Conservation (phyloP, 305 asterid genomes). For the Galium porrigens region DNA sequence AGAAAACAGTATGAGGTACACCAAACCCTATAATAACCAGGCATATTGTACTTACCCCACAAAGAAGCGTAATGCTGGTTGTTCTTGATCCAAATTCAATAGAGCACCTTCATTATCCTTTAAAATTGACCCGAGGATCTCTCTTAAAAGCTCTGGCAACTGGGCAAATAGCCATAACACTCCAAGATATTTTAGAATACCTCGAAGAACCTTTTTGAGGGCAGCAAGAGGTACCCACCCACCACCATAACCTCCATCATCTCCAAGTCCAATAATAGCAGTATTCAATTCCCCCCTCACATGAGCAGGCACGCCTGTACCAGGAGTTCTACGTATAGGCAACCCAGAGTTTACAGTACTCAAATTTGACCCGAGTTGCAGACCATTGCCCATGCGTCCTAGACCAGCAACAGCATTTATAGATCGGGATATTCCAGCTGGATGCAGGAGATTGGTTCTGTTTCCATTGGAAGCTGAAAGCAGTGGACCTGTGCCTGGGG, state of each 20-base stretch:
- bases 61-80: conserved; percentile 97
- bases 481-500: conserved; percentile 41
- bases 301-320: conserved; percentile 86
- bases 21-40: neutral
- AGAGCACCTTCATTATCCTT: conserved; percentile 94
- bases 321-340: conserved; percentile 60
- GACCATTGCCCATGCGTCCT: conserved; percentile 59
- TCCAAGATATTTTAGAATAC: conserved; percentile 93
- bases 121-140: conserved; percentile 85
- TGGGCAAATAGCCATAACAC: conserved; percentile 98
- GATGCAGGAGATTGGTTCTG: conserved; percentile 42
- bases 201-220: conserved; percentile 90
- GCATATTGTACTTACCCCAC: conserved; percentile 57
- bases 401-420: conserved; percentile 53
- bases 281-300: conserved; percentile 94
- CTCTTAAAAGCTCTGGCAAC: conserved; percentile 86
- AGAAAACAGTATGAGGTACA: neutral
- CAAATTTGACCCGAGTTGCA: conserved; percentile 47
- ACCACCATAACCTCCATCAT: conserved; percentile 99
- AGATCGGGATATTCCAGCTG: conserved; percentile 48
- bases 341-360: conserved; percentile 35
- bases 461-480: conserved; percentile 44
- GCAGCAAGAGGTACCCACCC: conserved; percentile 99
- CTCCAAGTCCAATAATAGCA: conserved; percentile 97
- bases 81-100: conserved; percentile 96